Base-by-base conservation (phyloP, 306 rosid species). In the Biancaea sappan region DNA sequence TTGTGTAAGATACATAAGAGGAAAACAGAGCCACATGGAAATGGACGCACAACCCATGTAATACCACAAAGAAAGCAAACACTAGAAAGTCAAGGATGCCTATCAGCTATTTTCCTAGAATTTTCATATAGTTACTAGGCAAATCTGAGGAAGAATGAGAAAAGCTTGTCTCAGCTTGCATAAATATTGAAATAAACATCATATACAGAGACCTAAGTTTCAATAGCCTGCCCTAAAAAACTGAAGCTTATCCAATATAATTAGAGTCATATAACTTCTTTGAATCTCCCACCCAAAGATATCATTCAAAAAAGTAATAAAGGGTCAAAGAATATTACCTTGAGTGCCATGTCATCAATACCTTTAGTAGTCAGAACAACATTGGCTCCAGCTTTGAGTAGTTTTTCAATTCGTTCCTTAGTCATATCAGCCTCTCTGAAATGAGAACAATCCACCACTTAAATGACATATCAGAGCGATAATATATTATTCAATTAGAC, bases 321-420 rank as follows among this genome's bases (percentile, higher is more conserved):
- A 13, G 18, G 2, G 51, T 43, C n/a, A 43, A 43, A 72, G 57
- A 63, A 60, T 48, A 80, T 64, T 82, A 69, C 99, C 96, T 95
- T 95, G 50, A 95, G 92, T 69, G 99, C 93, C 99, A 92, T 95
- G 86, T 95, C 99, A 74, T 95, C 99, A 82, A 95, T 92, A 69
- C 98, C 99, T 74, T 95, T 95, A 7, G 99, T 95, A 32, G 99
- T 95, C 79, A 94, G 79, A 86, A 95, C 80, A 79, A 95, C 99
- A 77, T 92, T 95, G 19, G 99, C 99, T 77, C 99, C 99, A 71
- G 93, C 98, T 80, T 92, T 90, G 74, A 92, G 79, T 73, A 95
- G 86, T 74, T 92, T 95, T 54, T 86, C 96, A 73, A 95, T 92
- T 14, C 98, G 96, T 78, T 95, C 99, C 83, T 95, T 92, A 1